phyloP scores from a whole-genome alignment of 805 yeast genomes.

The Millerozyma acaciae region DNA sequence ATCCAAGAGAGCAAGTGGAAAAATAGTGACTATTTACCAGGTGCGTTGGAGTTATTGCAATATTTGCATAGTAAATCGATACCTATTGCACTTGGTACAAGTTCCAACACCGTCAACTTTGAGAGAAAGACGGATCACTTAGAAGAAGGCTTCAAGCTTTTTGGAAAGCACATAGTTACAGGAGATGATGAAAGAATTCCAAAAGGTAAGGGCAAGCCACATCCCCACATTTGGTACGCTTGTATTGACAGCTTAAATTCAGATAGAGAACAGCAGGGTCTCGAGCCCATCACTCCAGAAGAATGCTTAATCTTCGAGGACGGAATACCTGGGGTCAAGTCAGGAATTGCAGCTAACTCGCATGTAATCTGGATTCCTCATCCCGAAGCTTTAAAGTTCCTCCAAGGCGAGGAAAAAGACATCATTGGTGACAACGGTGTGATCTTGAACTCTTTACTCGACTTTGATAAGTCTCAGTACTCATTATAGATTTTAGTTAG shows the following conservation, averaged over 20 bases:
- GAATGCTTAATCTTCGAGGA: constrained; percentile 94
- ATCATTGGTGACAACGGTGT: constrained; percentile 58
- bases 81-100: constrained; percentile 90
- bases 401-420: constrained; percentile 47
- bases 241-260: constrained; percentile 70
- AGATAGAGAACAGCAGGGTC: constrained; percentile 40
- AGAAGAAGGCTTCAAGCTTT: constrained; percentile 56
- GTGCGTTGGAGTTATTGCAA: constrained; percentile 68
- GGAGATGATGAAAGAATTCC: constrained; percentile 89
- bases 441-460: constrained; percentile 46
- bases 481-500: too few species aligned
- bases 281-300: constrained; percentile 53
- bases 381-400: constrained; percentile 56
- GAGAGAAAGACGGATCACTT: constrained; percentile 72
- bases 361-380: constrained; percentile 96
- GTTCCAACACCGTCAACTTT: constrained; percentile 62
- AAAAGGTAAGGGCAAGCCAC: constrained; percentile 86
- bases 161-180: constrained; percentile 64
- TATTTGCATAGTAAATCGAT: constrained; percentile 48
- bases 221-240: constrained; percentile 86
- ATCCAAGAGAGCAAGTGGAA: constrained; percentile 64
- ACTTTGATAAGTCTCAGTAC: constrained; percentile 41
- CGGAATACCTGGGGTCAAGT: constrained; percentile 85
- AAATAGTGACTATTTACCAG: constrained; percentile 67
- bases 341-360: constrained; percentile 82